Conservation (phyloP, 2,329 filamentous ascomycete species). For the Pyrenochaeta sp. region DNA sequence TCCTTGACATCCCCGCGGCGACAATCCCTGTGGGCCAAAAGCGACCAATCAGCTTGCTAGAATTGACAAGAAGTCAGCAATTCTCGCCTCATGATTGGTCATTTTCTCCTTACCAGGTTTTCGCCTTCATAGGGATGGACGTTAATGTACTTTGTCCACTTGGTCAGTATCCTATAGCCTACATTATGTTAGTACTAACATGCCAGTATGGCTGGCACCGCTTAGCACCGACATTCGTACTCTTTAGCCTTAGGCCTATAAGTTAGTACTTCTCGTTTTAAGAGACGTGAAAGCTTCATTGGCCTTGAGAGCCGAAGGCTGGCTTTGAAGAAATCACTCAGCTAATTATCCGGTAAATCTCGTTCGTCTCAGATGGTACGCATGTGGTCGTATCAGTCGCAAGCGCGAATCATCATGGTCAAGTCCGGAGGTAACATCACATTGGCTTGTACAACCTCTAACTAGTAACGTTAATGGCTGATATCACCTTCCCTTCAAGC, state of each 20-base stretch:
- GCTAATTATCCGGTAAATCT: background rate
- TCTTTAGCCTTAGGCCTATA: slow-evolving; percentile 2
- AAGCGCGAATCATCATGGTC: slow-evolving; percentile 1
- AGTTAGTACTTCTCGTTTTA: slow-evolving; percentile 1
- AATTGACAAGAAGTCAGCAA: too few species aligned
- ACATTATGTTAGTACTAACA: slow-evolving; percentile 1
- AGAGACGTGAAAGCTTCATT: background rate
- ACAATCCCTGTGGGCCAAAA: too few species aligned
- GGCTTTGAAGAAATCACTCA: background rate
- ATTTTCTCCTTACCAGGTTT: too few species aligned
- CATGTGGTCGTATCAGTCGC: background rate
- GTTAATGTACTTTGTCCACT: slow-evolving; percentile 1
- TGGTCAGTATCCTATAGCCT: slow-evolving; percentile 1
- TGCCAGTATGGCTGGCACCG: slow-evolving; percentile 1
- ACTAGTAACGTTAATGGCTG: slow-evolving; percentile 1
- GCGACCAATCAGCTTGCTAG: too few species aligned
- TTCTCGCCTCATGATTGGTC: too few species aligned
- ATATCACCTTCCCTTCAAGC: background rate
- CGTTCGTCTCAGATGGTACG: background rate
- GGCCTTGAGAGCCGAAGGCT: slow-evolving; percentile 1
- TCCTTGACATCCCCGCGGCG: background rate
- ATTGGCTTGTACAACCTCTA: slow-evolving; percentile 2
- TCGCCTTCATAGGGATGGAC: too few species aligned
- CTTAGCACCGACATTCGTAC: background rate
- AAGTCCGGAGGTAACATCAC: background rate